Percentiles rank a stretch among this genome's conserved stretches.
phyloP scores from a whole-genome alignment of 73 alveolate species.

The Paramecium primaurelia region DNA sequence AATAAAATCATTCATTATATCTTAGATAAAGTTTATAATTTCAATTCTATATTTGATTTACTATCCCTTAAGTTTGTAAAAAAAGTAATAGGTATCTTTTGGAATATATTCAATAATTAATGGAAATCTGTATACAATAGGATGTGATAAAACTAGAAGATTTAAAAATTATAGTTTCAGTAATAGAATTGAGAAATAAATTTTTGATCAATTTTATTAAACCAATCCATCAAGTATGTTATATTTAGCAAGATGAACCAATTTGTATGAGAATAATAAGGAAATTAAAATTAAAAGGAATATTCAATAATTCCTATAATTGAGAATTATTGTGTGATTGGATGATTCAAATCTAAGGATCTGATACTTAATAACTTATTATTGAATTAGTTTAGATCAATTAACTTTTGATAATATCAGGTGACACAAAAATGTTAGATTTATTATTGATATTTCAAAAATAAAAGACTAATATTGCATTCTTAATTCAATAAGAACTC shows the following conservation, averaged over 20 bases:
- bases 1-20: conserved; percentile 84
- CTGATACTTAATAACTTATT: not conserved
- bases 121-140: not conserved
- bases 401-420: not conserved
- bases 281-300: not conserved
- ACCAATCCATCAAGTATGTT: not conserved
- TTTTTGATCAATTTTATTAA: not conserved
- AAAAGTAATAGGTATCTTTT: not conserved
- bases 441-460: not conserved
- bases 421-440: not conserved
- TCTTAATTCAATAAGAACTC: not conserved
- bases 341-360: not conserved
- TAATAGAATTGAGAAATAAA: not conserved
- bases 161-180: not conserved
- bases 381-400: not conserved
- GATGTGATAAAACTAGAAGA: not conserved
- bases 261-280: not conserved
- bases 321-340: not conserved
- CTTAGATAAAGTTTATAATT: conserved; percentile 70
- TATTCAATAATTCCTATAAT: not conserved
- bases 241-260: not conserved
- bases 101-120: not conserved
- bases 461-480: not conserved
- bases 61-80: conserved; percentile 65
- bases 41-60: conserved; percentile 55